phyloP scores from a whole-genome alignment of 148 eudicot species.

The Persicaria maculosa region DNA sequence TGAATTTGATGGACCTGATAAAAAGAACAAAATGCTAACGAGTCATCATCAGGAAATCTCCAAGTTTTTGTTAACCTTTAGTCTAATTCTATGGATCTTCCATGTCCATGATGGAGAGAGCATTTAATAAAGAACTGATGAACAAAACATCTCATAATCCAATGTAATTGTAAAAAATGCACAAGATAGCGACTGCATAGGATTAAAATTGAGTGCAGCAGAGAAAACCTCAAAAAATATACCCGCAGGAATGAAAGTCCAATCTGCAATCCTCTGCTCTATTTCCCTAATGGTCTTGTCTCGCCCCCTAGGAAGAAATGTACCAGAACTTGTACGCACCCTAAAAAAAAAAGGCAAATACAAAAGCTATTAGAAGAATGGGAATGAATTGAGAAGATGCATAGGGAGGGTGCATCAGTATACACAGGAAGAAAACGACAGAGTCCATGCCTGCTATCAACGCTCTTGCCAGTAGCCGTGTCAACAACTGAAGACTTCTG shows the following conservation, averaged over 20 bases:
- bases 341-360: slow-evolving; percentile 27
- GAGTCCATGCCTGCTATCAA: slow-evolving; percentile 57
- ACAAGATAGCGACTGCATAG: not conserved
- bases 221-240: slow-evolving; percentile 19
- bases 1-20: not conserved
- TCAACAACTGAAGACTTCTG: slow-evolving; percentile 77
- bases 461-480: slow-evolving; percentile 59
- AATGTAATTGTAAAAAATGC: not conserved
- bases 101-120: not conserved
- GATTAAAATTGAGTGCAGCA: not conserved
- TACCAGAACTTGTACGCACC: slow-evolving; percentile 93
- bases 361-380: not conserved
- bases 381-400: slow-evolving; percentile 1
- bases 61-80: too few relatives aligned
- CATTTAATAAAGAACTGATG: not conserved
- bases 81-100: not conserved
- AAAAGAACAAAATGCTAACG: not conserved
- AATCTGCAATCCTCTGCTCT: slow-evolving; percentile 93
- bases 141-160: not conserved
- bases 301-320: slow-evolving; percentile 72
- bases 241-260: slow-evolving; percentile 85
- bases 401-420: not conserved
- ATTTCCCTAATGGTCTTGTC: slow-evolving; percentile 58
- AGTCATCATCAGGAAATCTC: not conserved
- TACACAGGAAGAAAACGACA: slow-evolving; percentile 9